Evolutionary conservation across 345 rosid genomes (phyloP).

Genomic region (Populus simonii): DNA sequence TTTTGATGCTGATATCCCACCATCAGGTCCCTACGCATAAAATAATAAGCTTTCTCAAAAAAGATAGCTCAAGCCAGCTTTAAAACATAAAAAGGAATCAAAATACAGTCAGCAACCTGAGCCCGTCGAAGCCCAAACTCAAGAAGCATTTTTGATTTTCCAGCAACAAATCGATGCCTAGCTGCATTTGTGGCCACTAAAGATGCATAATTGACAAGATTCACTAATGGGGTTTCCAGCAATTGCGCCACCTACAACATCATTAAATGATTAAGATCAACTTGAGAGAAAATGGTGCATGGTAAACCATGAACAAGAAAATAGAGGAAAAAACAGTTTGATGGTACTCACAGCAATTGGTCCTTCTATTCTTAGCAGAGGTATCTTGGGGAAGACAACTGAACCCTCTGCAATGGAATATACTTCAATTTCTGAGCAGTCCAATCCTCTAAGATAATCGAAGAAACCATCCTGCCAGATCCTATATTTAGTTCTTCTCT

Average conservation of each 20-base stretch:
- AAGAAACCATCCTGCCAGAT: conserved; percentile 63
- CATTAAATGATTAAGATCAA: neutral
- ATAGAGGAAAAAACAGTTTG: conserved; percentile 7
- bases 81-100: neutral
- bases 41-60: conserved; percentile 8
- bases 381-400: conserved; percentile 93
- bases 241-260: conserved; percentile 73
- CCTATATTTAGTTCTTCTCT: neutral
- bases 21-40: conserved; percentile 85
- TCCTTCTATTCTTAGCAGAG: conserved; percentile 87
- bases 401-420: conserved; percentile 86
- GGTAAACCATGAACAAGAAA: neutral
- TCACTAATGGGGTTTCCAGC: conserved; percentile 89
- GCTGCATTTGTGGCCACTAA: conserved; percentile 95
- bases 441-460: conserved; percentile 72
- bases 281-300: neutral
- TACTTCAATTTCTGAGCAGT: conserved; percentile 87
- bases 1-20: conserved; percentile 84
- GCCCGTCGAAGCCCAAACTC: conserved; percentile 98
- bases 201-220: conserved; percentile 83
- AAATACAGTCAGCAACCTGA: conserved; percentile 52
- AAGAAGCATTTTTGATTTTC: conserved; percentile 73
- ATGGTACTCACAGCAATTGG: conserved; percentile 79
- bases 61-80: conserved; percentile 1
- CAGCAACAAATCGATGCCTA: conserved; percentile 89